Evolutionary conservation across 2,329 filamentous ascomycete species (phyloP).

Genomic region (Blastomyces gilchristii): DNA sequence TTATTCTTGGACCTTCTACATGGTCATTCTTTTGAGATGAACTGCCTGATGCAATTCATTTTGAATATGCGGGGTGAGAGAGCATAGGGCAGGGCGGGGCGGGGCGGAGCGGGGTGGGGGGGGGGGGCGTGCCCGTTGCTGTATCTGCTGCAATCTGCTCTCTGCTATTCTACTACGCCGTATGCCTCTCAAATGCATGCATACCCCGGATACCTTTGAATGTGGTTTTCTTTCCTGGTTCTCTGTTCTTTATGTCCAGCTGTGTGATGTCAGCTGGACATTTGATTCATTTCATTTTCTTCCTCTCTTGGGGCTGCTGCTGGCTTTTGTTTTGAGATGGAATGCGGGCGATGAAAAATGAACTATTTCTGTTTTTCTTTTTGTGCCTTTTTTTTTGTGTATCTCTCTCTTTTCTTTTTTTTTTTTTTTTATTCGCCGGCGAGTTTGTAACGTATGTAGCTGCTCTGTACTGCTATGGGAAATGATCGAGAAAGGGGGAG

Average conservation of each 20-base stretch:
- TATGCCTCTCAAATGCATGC: background rate
- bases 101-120: too few relatives aligned
- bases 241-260: background rate
- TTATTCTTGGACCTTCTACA: background rate
- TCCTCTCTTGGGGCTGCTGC: background rate
- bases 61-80: background rate
- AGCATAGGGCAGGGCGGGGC: background rate
- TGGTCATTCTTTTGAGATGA: background rate
- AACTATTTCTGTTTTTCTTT: background rate
- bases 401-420: background rate
- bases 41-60: background rate
- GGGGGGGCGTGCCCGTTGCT: too few relatives aligned
- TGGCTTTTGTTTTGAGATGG: background rate
- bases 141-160: background rate
- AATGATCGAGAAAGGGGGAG: background rate
- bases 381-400: background rate
- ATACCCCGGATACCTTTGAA: background rate
- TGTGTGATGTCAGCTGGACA: background rate
- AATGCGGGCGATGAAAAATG: background rate
- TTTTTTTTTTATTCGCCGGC: background rate
- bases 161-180: background rate
- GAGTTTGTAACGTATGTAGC: background rate
- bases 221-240: background rate
- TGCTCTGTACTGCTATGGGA: background rate
- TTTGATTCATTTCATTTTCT: background rate